Percentiles rank a stretch among this genome's conserved stretches.
phyloP scores from a whole-genome alignment of 1,139 yeast genomes.

The Eremothecium coryli region DNA sequence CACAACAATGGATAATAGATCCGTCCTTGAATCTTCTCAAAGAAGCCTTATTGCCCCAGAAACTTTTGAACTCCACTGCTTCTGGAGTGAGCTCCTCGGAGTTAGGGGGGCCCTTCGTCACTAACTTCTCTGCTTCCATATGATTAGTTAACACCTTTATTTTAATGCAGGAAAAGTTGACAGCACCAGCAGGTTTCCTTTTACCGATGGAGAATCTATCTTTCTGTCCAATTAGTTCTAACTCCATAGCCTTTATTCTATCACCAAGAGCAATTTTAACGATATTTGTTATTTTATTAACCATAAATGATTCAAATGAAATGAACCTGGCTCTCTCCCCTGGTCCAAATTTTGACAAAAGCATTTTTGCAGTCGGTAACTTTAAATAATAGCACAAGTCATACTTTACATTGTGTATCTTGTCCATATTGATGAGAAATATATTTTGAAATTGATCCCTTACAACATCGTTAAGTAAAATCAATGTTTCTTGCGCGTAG shows the following conservation, averaged over 20 bases:
- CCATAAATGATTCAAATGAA: slow-evolving; percentile 58
- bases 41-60: slow-evolving; percentile 86
- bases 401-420: slow-evolving; percentile 47
- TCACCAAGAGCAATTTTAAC: slow-evolving; percentile 59
- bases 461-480: slow-evolving; percentile 64
- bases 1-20: slow-evolving; percentile 76
- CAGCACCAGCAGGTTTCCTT: slow-evolving; percentile 37
- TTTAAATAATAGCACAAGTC: slow-evolving; percentile 54
- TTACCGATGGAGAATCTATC: slow-evolving; percentile 39
- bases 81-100: slow-evolving; percentile 47
- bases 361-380: slow-evolving; percentile 29
- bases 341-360: slow-evolving; percentile 44
- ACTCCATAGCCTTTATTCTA: slow-evolving; percentile 41
- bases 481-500: slow-evolving; percentile 62
- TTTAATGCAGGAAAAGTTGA: slow-evolving; percentile 31
- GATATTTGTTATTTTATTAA: slow-evolving; percentile 50
- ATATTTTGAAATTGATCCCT: slow-evolving; percentile 79
- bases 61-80: slow-evolving; percentile 57
- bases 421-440: slow-evolving; percentile 56
- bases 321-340: slow-evolving; percentile 65
- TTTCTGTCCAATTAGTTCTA: slow-evolving; percentile 22
- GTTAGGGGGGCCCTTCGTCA: slow-evolving; percentile 71
- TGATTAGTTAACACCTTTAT: slow-evolving; percentile 68
- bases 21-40: slow-evolving; percentile 90
- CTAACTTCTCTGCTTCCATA: slow-evolving; percentile 65